Evolutionary conservation across 1,284 basidiomycete species (phyloP).

Genomic region (Moniliella sp.): DNA sequence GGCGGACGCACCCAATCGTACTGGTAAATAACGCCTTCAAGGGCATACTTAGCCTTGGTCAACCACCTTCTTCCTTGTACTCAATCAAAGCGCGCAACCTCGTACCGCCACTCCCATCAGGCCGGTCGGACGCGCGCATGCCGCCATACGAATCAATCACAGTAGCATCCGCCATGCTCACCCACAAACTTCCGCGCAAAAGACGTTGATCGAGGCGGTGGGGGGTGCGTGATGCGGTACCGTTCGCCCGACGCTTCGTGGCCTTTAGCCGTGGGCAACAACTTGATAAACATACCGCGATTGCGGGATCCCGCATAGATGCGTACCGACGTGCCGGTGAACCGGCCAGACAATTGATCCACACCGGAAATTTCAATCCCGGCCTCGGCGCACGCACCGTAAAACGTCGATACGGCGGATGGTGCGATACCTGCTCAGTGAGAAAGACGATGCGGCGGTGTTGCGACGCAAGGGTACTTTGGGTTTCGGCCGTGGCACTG

Average conservation of each 20-base stretch:
- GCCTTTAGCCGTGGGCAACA: conserved; percentile 12
- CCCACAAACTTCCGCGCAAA: conserved; percentile 63
- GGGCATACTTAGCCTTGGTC: conserved; percentile 55
- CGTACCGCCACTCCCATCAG: conserved; percentile 17
- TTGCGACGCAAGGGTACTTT: no score
- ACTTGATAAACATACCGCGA: conserved; percentile 49
- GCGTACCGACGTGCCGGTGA: conserved; percentile 1
- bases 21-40: conserved; percentile 70
- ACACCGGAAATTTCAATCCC: conserved; percentile 21
- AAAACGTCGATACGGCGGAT: conserved; percentile 72
- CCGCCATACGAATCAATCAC: conserved; percentile 58
- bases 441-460: conserved; percentile 1
- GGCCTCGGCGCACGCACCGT: conserved; percentile 3
- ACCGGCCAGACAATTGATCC: conserved; percentile 63
- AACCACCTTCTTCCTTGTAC: conserved; percentile 92
- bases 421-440: conserved; percentile 68
- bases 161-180: conserved; percentile 53
- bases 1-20: conserved; percentile 40
- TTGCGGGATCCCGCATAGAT: conserved; percentile 42
- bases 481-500: no score
- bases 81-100: conserved; percentile 59
- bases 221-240: conserved; percentile 64
- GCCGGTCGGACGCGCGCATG: conserved; percentile 38
- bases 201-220: conserved; percentile 69
- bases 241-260: conserved; percentile 16